A percentile compares a stretch with the other conserved stretches of the same genome.
Conservation (phyloP, 1,139 yeast genomes). For the Lodderomyces theae region DNA sequence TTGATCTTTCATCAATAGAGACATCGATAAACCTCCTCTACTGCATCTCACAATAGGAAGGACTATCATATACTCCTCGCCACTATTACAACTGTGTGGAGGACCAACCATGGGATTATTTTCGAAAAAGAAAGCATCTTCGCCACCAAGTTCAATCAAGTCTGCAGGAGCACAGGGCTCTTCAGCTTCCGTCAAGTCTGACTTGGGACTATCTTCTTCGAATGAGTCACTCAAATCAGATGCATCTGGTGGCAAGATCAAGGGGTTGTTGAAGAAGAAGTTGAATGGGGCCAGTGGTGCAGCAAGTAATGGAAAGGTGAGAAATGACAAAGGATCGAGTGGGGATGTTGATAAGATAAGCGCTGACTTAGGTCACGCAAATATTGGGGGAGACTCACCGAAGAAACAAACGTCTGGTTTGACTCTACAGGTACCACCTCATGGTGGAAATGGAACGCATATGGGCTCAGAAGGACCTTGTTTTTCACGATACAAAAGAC, state of each 20-base stretch:
- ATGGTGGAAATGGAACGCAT: background rate
- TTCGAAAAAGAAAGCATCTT: conserved; percentile 1
- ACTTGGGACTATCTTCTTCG: conserved; percentile 1
- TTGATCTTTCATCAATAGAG: too few species aligned
- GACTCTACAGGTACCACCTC: background rate
- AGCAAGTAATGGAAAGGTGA: background rate
- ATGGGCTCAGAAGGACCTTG: background rate
- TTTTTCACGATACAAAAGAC: conserved; percentile 11
- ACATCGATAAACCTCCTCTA: too few species aligned
- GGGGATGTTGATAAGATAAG: background rate
- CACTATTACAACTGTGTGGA: too few species aligned
- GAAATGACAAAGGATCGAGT: background rate
- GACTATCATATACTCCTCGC: too few species aligned
- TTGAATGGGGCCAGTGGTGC: background rate
- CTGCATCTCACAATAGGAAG: too few species aligned
- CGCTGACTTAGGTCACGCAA: background rate
- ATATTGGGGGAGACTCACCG: background rate
- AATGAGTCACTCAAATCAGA: conserved; percentile 4
- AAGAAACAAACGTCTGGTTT: background rate
- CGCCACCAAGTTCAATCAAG: background rate
- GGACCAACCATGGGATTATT: conserved; percentile 1
- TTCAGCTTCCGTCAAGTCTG: background rate
- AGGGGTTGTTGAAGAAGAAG: conserved; percentile 1
- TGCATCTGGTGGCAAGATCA: background rate
- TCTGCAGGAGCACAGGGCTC: background rate